phyloP scores from a whole-genome alignment of 1,139 yeast genomes.

The Geotrichum bryndzae region DNA sequence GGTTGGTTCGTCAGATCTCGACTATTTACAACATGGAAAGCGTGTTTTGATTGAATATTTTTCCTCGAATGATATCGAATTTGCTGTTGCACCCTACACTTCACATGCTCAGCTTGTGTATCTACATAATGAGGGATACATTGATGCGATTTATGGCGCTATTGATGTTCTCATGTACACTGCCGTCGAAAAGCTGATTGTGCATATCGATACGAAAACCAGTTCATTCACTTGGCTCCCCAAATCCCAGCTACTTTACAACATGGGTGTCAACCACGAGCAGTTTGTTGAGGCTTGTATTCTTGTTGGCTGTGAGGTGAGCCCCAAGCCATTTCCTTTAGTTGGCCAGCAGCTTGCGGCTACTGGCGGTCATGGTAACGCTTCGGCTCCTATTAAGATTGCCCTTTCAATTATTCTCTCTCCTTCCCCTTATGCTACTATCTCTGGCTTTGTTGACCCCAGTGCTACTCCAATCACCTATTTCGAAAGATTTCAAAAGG shows the following conservation, averaged over 20 bases:
- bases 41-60: slow-evolving; percentile 53
- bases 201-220: slow-evolving; percentile 62
- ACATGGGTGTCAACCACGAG: slow-evolving; percentile 51
- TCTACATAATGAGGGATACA: slow-evolving; percentile 42
- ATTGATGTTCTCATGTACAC: slow-evolving; percentile 64
- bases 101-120: slow-evolving; percentile 80
- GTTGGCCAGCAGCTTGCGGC: slow-evolving; percentile 37
- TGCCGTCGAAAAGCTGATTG: slow-evolving; percentile 63
- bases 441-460: slow-evolving; percentile 30
- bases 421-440: slow-evolving; percentile 38
- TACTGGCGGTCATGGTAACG: slow-evolving; percentile 34
- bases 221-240: slow-evolving; percentile 59
- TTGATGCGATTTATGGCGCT: slow-evolving; percentile 81
- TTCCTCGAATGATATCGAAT: slow-evolving; percentile 53
- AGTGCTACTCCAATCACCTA: slow-evolving; percentile 24
- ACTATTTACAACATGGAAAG: slow-evolving; percentile 33
- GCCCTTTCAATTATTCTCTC: slow-evolving; percentile 9
- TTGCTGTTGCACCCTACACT: slow-evolving; percentile 74
- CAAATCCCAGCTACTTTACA: slow-evolving; percentile 52
- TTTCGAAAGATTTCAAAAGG: slow-evolving; percentile 45
- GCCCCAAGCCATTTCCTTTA: slow-evolving; percentile 57
- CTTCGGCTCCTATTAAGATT: slow-evolving; percentile 14
- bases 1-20: slow-evolving; percentile 21
- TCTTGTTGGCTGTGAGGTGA: slow-evolving; percentile 66
- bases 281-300: slow-evolving; percentile 71